These are phyloP conservation scores for Xerocomellus intermedius DNA, from an alignment of 768 basidiomycete genomes.

Conservation along the genomic window DNA sequence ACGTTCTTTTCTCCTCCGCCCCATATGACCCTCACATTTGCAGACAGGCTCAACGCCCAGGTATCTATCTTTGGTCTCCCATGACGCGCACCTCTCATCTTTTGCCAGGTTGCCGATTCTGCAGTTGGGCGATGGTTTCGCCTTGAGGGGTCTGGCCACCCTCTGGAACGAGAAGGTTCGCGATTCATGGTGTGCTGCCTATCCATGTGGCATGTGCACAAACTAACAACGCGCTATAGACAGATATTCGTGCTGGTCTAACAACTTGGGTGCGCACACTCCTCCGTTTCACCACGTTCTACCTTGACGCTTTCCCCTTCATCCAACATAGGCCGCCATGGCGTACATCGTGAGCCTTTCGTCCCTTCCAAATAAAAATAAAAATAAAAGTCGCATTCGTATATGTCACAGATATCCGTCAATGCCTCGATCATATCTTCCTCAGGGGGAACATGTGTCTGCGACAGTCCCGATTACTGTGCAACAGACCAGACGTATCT, in stretches of 20 bases:
- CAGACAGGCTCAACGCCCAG: slow-evolving; percentile 43
- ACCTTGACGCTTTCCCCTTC: neutral
- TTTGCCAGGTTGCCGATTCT: slow-evolving; percentile 38
- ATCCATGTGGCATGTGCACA: neutral
- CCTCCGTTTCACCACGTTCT: neutral
- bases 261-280: slow-evolving; percentile 71
- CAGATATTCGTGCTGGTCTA: slow-evolving; percentile 74
- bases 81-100: neutral
- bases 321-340: slow-evolving; percentile 61
- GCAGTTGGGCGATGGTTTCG: slow-evolving; percentile 64
- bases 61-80: slow-evolving; percentile 17
- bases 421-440: slow-evolving; percentile 78
- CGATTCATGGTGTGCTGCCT: slow-evolving; percentile 50
- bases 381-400: neutral
- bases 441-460: slow-evolving; percentile 81
- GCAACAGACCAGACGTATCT: slow-evolving; percentile 50
- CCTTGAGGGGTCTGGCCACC: slow-evolving; percentile 68
- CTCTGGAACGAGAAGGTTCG: slow-evolving; percentile 60
- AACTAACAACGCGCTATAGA: slow-evolving; percentile 39
- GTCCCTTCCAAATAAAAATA: neutral
- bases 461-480: slow-evolving; percentile 59
- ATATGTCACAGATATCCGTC: slow-evolving; percentile 63
- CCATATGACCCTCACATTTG: slow-evolving; percentile 38
- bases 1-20: slow-evolving; percentile 20
- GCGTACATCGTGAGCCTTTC: slow-evolving; percentile 66